Evolutionary conservation across 129 eudicot species (phyloP).

Genomic region (Solidago caesia): DNA sequence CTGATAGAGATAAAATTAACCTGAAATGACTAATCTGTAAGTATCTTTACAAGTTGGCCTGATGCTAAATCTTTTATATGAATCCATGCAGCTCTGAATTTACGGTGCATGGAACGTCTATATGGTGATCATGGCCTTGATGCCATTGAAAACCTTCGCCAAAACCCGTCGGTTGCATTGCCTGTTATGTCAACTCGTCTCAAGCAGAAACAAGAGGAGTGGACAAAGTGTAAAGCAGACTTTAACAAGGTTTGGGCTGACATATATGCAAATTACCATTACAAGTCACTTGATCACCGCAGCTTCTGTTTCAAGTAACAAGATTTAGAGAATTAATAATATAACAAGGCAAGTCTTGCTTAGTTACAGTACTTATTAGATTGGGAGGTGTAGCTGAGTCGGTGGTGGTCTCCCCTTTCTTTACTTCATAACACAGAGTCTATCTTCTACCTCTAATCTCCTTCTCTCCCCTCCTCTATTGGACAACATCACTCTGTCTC

Average conservation of each 20-base stretch:
- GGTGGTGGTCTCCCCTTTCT: too few species aligned
- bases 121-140: constrained; percentile 99
- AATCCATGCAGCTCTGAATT: constrained; percentile 56
- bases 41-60: neutral
- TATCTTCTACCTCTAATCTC: too few species aligned
- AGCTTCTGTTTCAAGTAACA: constrained; percentile 99
- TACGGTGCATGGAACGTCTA: constrained; percentile 93
- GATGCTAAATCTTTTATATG: constrained; percentile 6
- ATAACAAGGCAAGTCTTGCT: too few species aligned
- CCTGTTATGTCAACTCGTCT: constrained; percentile 85
- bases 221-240: constrained; percentile 85
- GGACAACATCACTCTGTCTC: too few species aligned
- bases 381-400: too few species aligned
- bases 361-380: too few species aligned
- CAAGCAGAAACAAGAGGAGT: constrained; percentile 93
- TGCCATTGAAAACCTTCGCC: constrained; percentile 82
- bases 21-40: too few species aligned
- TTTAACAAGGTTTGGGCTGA: constrained; percentile 99
- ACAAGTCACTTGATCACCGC: constrained; percentile 94
- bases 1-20: too few species aligned
- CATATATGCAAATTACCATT: constrained; percentile 86
- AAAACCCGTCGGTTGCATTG: constrained; percentile 67
- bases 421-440: too few species aligned
- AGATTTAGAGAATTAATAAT: constrained; percentile 68
- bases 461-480: too few species aligned